Evolutionary conservation across 1,284 basidiomycete species (phyloP).

Genomic region (Ceratobasidium sp.): DNA sequence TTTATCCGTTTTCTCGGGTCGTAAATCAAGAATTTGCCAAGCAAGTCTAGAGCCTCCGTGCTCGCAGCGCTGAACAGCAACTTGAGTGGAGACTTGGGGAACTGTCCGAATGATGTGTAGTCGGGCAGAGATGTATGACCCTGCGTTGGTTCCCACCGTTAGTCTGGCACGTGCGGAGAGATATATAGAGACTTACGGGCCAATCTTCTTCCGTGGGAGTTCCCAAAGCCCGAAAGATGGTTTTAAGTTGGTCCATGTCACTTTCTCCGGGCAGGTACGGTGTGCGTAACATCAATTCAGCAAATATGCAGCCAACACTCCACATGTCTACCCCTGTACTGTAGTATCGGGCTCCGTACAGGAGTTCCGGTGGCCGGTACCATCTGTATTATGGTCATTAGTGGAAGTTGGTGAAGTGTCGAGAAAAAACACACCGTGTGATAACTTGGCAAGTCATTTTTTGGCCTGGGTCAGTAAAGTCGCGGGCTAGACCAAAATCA

Average conservation of each 20-base stretch:
- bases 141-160: constrained; percentile 53
- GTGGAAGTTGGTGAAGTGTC: neutral
- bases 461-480: constrained; percentile 89
- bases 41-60: constrained; percentile 82
- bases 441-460: constrained; percentile 99
- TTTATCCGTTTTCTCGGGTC: constrained; percentile 84
- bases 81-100: constrained; percentile 79
- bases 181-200: constrained; percentile 67
- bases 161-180: constrained; percentile 40
- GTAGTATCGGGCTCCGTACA: constrained; percentile 88
- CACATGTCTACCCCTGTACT: constrained; percentile 88
- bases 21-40: constrained; percentile 78
- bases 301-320: constrained; percentile 96
- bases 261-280: constrained; percentile 92
- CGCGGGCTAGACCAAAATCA: constrained; percentile 97
- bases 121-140: constrained; percentile 89
- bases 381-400: constrained; percentile 62
- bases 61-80: constrained; percentile 91
- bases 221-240: constrained; percentile 91
- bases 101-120: constrained; percentile 81
- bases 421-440: constrained; percentile 68
- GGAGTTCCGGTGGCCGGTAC: constrained; percentile 95
- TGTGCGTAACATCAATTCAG: constrained; percentile 91
- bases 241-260: constrained; percentile 95
- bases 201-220: constrained; percentile 96